Evolutionary conservation across 2,329 filamentous ascomycete genomes (phyloP), one percentile per base, ranked within the genome.

Genomic region (Thielaviopsis ethacetica): DNA sequence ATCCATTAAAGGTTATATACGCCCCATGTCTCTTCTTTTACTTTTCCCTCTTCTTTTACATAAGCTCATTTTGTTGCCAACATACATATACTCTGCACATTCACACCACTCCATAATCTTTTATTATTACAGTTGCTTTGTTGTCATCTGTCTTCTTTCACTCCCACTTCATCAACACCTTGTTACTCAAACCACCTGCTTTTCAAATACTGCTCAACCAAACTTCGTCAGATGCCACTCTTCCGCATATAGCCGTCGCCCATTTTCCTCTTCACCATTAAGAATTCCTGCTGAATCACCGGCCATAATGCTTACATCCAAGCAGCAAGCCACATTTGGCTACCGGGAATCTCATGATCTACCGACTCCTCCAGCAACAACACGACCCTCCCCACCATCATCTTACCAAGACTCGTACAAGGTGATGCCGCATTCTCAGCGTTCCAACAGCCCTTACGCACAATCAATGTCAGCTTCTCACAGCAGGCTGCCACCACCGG

Each of bases 391-490:
- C 66, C 77, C 78, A 68, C 75, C 77, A 66, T 70, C 78, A 67
- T 73, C 70, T 65, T 71, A 74, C 63, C 73, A 74, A 71, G 77
- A 80, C 63, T 67, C 68, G 56, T 71, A 73, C 63, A 76, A 75
- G 65, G 63, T 70, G 61, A 62, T 71, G 59, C 66, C 71, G 61
- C 65, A 68, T 63, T 65, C 71, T 62, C 70, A 72, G 62, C 71
- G 69, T 52, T 74, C 72, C 66, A 70, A 73, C 66, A 78, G 41
- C 17, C 56, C 41, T n/a, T 58, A 54, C n/a, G 75, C 67, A 72
- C 76, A 78, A 72, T 73, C 72, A 70, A 88, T 88, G 84, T 83
- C 84, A 67, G 80, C 78, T 67, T 78, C 82, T 70, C 83, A 84
- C 71, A 81, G 84, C 71, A 81, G 81, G 66, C 73, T 88, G 73